A percentile compares a stretch with the other conserved stretches of the same genome.
Conservation (phyloP, 495 filamentous ascomycete species). For the Podospora bellae-mahoneyi region DNA sequence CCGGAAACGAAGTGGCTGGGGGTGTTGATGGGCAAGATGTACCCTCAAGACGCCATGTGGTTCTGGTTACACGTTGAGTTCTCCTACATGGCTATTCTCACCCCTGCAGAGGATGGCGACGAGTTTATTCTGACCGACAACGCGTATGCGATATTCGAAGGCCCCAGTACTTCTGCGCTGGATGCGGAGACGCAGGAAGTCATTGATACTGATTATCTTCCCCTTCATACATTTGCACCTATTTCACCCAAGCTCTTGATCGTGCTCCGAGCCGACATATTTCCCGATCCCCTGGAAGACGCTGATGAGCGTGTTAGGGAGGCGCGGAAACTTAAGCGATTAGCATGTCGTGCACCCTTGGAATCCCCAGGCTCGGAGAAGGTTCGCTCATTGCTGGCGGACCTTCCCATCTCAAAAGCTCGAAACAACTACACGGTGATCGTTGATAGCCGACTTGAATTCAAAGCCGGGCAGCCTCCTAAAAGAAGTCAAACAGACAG, state of each 20-base stretch:
- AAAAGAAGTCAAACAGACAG: conserved; percentile 22
- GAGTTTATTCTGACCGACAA: conserved; percentile 54
- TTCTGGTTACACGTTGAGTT: conserved; percentile 37
- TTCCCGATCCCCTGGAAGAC: conserved; percentile 34
- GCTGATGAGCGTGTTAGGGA: conserved; percentile 13
- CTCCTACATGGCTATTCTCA: conserved; percentile 48
- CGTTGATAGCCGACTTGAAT: conserved; percentile 26
- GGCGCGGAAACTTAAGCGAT: conserved; percentile 3
- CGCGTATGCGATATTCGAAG: conserved; percentile 47
- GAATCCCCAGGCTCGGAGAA: conserved; percentile 11
- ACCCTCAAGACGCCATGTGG: conserved; percentile 41
- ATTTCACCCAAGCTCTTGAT: conserved; percentile 52
- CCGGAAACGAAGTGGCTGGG: conserved; percentile 33
- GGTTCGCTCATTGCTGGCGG: conserved; percentile 29
- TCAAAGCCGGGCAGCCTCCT: conserved; percentile 15
- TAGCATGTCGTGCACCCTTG: conserved; percentile 6
- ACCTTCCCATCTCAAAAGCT: conserved; percentile 42
- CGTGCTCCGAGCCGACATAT: conserved; percentile 35
- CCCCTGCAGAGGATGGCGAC: conserved; percentile 33
- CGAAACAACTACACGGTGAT: conserved; percentile 38
- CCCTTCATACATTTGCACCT: conserved; percentile 44
- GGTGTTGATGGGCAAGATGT: conserved; percentile 38
- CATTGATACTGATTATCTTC: conserved; percentile 8
- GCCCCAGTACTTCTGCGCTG: conserved; percentile 31
- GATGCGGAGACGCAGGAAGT: conserved; percentile 28